Conservation (phyloP, 2,329 filamentous ascomycete species). For the Teratosphaeria epicoccoides region DNA sequence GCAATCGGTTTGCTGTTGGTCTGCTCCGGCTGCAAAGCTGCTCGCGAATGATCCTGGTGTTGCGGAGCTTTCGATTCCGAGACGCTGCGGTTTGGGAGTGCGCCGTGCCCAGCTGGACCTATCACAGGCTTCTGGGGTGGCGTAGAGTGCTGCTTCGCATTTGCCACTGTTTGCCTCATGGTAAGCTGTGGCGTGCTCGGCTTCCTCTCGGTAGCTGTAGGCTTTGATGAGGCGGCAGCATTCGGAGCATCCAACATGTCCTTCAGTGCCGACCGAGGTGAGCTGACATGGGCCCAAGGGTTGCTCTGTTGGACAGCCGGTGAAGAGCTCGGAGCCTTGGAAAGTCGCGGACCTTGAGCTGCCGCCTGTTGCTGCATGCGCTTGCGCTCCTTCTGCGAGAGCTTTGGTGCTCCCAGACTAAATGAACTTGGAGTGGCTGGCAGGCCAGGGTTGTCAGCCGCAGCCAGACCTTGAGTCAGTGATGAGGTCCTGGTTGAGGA, state of each 20-base stretch:
- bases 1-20: slow-evolving; percentile 28
- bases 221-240: not conserved
- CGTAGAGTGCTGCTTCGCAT: slow-evolving; percentile 23
- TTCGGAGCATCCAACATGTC: slow-evolving; percentile 33
- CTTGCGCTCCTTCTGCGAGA: slow-evolving; percentile 90
- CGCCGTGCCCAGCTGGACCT: slow-evolving; percentile 9
- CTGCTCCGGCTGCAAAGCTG: slow-evolving; percentile 10
- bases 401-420: slow-evolving; percentile 42
- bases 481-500: slow-evolving; percentile 36
- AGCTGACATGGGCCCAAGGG: slow-evolving; percentile 55
- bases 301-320: slow-evolving; percentile 5
- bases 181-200: slow-evolving; percentile 43
- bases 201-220: not conserved
- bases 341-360: slow-evolving; percentile 36
- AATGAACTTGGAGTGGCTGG: slow-evolving; percentile 13
- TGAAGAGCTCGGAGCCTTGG: not conserved
- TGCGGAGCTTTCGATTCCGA: slow-evolving; percentile 7
- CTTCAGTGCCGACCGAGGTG: slow-evolving; percentile 41
- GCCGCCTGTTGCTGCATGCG: slow-evolving; percentile 53
- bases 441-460: slow-evolving; percentile 13
- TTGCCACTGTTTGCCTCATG: slow-evolving; percentile 50
- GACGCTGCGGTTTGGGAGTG: slow-evolving; percentile 15
- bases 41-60: slow-evolving; percentile 11
- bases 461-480: slow-evolving; percentile 30
- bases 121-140: slow-evolving; percentile 10